Evolutionary conservation across 2,329 filamentous ascomycete species (phyloP).

Genomic region (Pseudocercospora cruenta): DNA sequence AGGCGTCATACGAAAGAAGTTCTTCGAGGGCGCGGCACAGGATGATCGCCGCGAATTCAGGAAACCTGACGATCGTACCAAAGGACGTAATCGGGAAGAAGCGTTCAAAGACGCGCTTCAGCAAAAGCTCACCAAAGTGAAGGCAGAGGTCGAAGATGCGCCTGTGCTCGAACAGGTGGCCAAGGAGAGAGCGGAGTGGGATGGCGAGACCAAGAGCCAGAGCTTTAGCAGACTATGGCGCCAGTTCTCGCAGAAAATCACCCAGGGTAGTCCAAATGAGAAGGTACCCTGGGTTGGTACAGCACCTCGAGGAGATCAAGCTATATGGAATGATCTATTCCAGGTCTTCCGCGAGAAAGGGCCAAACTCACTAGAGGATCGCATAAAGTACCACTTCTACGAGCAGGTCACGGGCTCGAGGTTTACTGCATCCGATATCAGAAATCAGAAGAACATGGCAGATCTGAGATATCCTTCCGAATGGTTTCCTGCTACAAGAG

Average conservation of each 20-base stretch:
- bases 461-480: constrained; percentile 87
- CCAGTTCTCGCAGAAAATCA: constrained; percentile 27
- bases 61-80: not conserved
- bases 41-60: not conserved
- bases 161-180: constrained; percentile 38
- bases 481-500: constrained; percentile 85
- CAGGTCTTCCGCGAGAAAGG: constrained; percentile 27
- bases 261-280: constrained; percentile 46
- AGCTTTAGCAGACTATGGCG: constrained; percentile 35
- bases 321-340: constrained; percentile 25
- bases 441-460: constrained; percentile 68
- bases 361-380: constrained; percentile 34
- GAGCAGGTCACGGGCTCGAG: constrained; percentile 62
- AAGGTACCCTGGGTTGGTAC: not conserved
- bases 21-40: not conserved
- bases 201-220: constrained; percentile 29
- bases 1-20: not conserved
- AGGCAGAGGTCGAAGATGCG: constrained; percentile 37
- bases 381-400: constrained; percentile 69
- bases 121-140: constrained; percentile 29
- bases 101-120: constrained; percentile 29
- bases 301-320: not conserved
- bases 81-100: constrained; percentile 3
- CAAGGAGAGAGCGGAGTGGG: constrained; percentile 29
- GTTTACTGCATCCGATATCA: constrained; percentile 60